phyloP scores from a whole-genome alignment of 306 rosid species.

The Hippophae rhamnoides region DNA sequence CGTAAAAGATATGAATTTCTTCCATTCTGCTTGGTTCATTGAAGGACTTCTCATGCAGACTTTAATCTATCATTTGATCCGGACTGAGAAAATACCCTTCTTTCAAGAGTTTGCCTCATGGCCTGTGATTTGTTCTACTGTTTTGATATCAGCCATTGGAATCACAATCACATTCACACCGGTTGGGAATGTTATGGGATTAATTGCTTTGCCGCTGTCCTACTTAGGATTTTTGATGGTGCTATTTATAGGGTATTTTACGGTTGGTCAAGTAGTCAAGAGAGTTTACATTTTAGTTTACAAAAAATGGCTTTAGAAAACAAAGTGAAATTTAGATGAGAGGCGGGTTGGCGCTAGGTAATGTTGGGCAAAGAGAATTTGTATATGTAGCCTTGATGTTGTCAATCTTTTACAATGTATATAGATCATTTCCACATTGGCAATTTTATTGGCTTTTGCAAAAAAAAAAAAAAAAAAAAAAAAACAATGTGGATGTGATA shows the following conservation, averaged over 20 bases:
- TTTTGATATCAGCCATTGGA: conserved; percentile 49
- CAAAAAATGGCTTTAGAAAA: conserved; percentile 58
- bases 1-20: conserved; percentile 23
- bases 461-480: not conserved
- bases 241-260: conserved; percentile 51
- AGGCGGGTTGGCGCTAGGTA: conserved; percentile 9
- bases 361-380: conserved; percentile 4
- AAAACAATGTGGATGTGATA: conserved; percentile 17
- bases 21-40: conserved; percentile 71
- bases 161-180: conserved; percentile 52
- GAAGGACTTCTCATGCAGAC: conserved; percentile 83
- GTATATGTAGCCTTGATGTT: conserved; percentile 9
- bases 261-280: conserved; percentile 54
- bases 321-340: not conserved
- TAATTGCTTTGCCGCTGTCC: conserved; percentile 38
- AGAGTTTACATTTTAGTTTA: conserved; percentile 45
- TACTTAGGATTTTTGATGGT: conserved; percentile 49
- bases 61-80: conserved; percentile 56
- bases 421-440: not conserved
- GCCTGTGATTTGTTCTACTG: conserved; percentile 72
- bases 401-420: conserved; percentile 11
- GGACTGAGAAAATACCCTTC: conserved; percentile 67
- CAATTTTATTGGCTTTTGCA: conserved; percentile 11
- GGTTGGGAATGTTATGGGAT: conserved; percentile 46
- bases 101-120: conserved; percentile 64